Evolutionary conservation across 176 grass and related monocot species (phyloP).

Genomic region (Aegilops bicornis): DNA sequence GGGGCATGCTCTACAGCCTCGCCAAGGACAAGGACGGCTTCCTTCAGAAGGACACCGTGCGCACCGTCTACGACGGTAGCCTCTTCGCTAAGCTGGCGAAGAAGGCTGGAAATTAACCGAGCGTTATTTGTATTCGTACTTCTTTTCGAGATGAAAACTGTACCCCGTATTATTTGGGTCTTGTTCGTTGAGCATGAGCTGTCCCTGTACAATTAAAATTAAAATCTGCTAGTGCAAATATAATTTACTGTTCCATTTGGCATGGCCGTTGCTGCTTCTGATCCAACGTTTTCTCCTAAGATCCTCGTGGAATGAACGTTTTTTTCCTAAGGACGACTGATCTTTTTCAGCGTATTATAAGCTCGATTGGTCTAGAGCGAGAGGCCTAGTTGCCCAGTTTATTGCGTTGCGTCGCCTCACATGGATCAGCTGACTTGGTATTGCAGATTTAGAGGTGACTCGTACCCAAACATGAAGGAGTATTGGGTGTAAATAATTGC

Average conservation of each 20-base stretch:
- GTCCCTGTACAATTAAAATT: neutral
- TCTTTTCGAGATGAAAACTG: neutral
- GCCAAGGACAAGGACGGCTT: conserved; percentile 67
- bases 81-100: conserved; percentile 54
- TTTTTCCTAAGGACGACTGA: neutral
- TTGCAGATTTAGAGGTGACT: neutral
- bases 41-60: conserved; percentile 46
- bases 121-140: neutral
- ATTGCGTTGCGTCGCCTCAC: neutral
- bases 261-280: neutral
- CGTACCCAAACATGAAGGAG: neutral
- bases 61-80: conserved; percentile 58
- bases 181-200: neutral
- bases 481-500: no score
- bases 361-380: neutral
- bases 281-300: neutral
- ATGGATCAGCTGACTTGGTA: neutral
- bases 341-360: neutral
- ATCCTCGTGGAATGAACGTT: neutral
- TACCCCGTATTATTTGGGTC: neutral
- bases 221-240: neutral
- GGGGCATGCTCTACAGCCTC: conserved; percentile 41
- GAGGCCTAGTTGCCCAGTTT: neutral
- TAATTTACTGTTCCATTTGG: neutral
- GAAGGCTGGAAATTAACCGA: neutral